Percentiles rank a stretch among this genome's conserved stretches.
Conservation (phyloP, 2,329 filamentous ascomycete genomes). For the Leptographium radiaticola region DNA sequence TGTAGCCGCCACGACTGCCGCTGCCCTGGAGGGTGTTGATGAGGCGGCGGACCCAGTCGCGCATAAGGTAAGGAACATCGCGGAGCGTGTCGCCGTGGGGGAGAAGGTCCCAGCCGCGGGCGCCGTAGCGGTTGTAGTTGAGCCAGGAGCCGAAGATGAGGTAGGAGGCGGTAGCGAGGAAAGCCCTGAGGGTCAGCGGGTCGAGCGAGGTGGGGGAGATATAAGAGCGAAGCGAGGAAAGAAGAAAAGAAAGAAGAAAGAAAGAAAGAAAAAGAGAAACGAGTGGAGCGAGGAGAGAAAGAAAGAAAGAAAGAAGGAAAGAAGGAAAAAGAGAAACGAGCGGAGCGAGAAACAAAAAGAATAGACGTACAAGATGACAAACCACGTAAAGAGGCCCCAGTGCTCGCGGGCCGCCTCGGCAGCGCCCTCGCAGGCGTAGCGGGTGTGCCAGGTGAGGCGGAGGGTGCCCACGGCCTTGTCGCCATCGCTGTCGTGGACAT, state of each 20-base stretch:
- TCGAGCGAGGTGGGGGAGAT: not conserved
- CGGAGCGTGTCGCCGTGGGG: conserved; percentile 87
- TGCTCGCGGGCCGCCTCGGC: conserved; percentile 32
- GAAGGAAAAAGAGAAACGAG: no score
- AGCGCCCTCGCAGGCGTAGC: conserved; percentile 62
- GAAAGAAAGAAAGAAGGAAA: no score
- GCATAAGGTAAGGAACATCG: conserved; percentile 81
- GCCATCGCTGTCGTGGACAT: conserved; percentile 44
- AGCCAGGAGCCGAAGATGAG: conserved; percentile 98
- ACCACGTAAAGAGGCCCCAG: conserved; percentile 98
- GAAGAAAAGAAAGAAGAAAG: not conserved
- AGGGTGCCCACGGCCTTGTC: conserved; percentile 24
- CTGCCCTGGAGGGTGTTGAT: conserved; percentile 74
- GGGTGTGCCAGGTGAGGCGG: conserved; percentile 73
- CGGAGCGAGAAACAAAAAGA: not conserved
- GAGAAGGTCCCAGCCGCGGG: conserved; percentile 85
- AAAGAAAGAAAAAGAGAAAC: conserved; percentile 56
- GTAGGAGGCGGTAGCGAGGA: conserved; percentile 76
- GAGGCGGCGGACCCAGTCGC: conserved; percentile 73
- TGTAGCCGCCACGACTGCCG: conserved; percentile 82
- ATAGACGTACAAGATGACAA: conserved; percentile 22
- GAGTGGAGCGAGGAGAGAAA: no score
- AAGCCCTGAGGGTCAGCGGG: conserved; percentile 42
- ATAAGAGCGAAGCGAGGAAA: not conserved
- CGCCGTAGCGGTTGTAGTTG: conserved; percentile 95